These are phyloP conservation scores for Mentha longifolia DNA, from an alignment of 257 asterid species.

Conservation along the genomic window DNA sequence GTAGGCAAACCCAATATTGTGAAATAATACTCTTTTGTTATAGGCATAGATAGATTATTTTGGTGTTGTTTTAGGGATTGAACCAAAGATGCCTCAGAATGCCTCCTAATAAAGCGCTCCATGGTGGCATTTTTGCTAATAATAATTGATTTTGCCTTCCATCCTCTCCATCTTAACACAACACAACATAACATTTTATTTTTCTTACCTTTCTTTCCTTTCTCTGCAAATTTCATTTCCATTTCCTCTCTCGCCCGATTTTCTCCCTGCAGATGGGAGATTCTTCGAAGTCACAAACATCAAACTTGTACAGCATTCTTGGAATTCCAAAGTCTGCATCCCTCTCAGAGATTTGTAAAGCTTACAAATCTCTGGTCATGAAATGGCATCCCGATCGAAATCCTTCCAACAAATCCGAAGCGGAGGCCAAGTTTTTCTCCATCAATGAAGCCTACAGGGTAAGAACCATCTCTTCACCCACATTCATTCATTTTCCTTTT, in stretches of 20 bases:
- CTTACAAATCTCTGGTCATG: constrained; percentile 66
- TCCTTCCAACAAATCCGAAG: constrained; percentile 66
- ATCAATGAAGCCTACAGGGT: constrained; percentile 92
- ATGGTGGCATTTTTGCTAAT: background rate
- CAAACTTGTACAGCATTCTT: constrained; percentile 59
- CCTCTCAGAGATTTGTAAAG: constrained; percentile 71
- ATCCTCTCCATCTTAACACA: background rate
- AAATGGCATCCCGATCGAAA: constrained; percentile 90
- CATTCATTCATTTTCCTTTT: background rate
- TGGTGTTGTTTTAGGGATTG: too few relatives aligned
- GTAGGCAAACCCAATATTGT: too few relatives aligned
- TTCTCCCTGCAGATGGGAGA: constrained; percentile 64
- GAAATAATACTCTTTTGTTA: too few relatives aligned
- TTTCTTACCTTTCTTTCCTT: constrained; percentile 13
- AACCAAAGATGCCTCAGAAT: too few relatives aligned
- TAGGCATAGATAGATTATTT: too few relatives aligned
- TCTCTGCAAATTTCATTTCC: background rate
- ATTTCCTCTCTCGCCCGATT: background rate
- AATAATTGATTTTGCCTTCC: too few relatives aligned
- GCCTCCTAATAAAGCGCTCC: constrained; percentile 33
- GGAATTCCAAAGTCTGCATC: constrained; percentile 77
- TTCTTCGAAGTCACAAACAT: constrained; percentile 45
- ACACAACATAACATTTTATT: too few relatives aligned
- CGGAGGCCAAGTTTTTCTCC: constrained; percentile 61
- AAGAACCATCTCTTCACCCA: too few relatives aligned